Evolutionary conservation across 208 protist species (phyloP), one percentile per base, ranked within the genome.

Genomic region (Leptomonas seymouri): DNA sequence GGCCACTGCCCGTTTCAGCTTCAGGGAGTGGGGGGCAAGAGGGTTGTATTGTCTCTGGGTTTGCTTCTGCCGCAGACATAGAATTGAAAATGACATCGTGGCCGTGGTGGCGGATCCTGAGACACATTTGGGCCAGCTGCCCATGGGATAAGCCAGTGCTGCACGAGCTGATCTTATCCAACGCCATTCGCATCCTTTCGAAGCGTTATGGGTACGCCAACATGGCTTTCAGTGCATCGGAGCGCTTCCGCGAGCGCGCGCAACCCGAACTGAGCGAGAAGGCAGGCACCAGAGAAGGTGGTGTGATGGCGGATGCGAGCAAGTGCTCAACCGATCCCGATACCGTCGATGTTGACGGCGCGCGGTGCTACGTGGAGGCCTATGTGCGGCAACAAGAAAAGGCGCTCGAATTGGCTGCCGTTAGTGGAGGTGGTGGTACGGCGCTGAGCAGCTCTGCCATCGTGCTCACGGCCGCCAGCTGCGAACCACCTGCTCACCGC

Each of bases 81-180:
- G 60, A 61, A 50, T 39, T 34, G 31, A 42, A 45, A 31, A 27
- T 54, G 30, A 31, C 28, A 14, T 48, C 62, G 27, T 70, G 72
- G 55, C 64, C 39, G 50, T 92, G 88, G 85, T 83, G 82, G 69
- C 51, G 68, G 20, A 67, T 85, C 42, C 71, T 94, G 60, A 68
- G 82, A 53, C 62, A 68, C 48, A 70, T 94, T 18, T 69, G 75
- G 58, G 76, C 74, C 20, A 76, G 51, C 41, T 81, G 65, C 54
- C 73, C 74, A n/a, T 80, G 71, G 61, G 79, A 90, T 41, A 20
- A 41, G 3, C 56, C 67, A 0, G 41, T 71, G 27, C 25, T 86
- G 28, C 67, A 61, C 25, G 87, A 93, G 55, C 75, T 96, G 15
- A n/a, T 88, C 1, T 54, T 96, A 18, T 85, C 82, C 25, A 87